Percentiles rank a stretch among this genome's conserved stretches.
Conservation (phyloP, 495 filamentous ascomycete genomes). For the Daldinia grandis region DNA sequence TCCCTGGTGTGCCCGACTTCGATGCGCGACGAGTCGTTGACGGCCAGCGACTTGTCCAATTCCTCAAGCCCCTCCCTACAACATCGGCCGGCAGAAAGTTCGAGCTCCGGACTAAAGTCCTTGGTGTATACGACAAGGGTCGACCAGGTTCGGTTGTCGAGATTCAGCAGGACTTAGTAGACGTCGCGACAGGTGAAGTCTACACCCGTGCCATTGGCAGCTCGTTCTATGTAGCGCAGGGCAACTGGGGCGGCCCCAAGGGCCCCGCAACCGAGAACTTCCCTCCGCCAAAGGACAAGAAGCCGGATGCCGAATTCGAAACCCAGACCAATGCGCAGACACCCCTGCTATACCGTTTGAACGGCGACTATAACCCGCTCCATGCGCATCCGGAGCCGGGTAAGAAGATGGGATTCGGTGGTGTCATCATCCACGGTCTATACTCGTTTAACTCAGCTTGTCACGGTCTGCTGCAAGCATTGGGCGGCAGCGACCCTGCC, state of each 20-base stretch:
- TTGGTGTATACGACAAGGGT: constrained; percentile 93
- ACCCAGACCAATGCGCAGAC: constrained; percentile 73
- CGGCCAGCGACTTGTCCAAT: constrained; percentile 81
- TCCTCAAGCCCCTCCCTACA: constrained; percentile 79
- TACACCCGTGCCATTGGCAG: constrained; percentile 74
- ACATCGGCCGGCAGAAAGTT: constrained; percentile 76
- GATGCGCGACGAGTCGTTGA: constrained; percentile 80
- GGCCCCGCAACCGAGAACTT: constrained; percentile 79
- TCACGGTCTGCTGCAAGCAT: constrained; percentile 74
- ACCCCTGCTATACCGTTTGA: constrained; percentile 80
- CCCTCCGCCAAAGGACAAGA: constrained; percentile 73
- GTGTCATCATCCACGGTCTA: constrained; percentile 87
- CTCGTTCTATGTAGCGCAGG: constrained; percentile 84
- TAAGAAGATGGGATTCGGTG: constrained; percentile 87
- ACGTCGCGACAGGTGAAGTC: constrained; percentile 71
- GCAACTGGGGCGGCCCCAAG: constrained; percentile 91
- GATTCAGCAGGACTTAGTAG: constrained; percentile 78
- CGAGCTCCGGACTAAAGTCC: constrained; percentile 78
- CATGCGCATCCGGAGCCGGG: constrained; percentile 86
- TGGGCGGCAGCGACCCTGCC: constrained; percentile 78
- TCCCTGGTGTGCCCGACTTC: constrained; percentile 80
- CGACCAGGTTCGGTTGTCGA: constrained; percentile 84
- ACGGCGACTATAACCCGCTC: constrained; percentile 92
- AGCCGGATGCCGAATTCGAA: constrained; percentile 76
- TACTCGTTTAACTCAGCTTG: constrained; percentile 83